Base-by-base conservation (phyloP, 75 land plant species). In the Sequoia sempervirens region DNA sequence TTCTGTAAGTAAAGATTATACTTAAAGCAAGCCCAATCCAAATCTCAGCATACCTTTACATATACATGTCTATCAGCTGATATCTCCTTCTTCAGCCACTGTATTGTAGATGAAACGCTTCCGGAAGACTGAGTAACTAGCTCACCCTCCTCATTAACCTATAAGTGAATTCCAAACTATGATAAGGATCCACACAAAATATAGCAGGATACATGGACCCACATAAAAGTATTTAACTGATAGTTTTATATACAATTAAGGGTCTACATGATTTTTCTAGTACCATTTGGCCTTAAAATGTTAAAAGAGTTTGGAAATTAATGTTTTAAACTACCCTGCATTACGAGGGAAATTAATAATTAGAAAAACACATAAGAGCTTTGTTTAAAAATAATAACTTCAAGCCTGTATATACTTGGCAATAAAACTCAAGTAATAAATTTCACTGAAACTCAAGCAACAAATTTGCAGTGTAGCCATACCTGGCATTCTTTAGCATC, bases 21-120 rank as follows among this genome's bases (percentile, higher is more conserved):
- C 41, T 75, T 75, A 12, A 40, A 75, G 18, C 26, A 40, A 38
- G 45, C 17, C n/a, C 78, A 40, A 75, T 37, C 78, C 38, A 75
- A 75, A 75, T 15, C 23, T 20, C 40, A 75, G 45, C 50, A 34
- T 53, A 81, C 82, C 82, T 81, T 81, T 81, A 81, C 82, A 81
- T 26, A 54, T 52, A 36, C 38, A 54, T 6, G 54, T 81, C 82
- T 50, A 81, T 54, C 15, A 32, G 32, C 82, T 32, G n/a, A 28
- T 34, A 81, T 14, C 32, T 81, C 54, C 37, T 81, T 52, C 82
- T 81, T 81, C 40, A 54, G 5, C 18, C 40, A 38, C n/a, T 52
- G 36, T 54, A 81, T 81, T 8, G 64, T 52, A 34, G 82, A 81
- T 30, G 82, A 52, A 54, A 81, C 3, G 38, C 64, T 81, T 28